Percentiles rank a stretch among this genome's conserved stretches.
phyloP scores from a whole-genome alignment of 176 grass and related monocot genomes.

The Oryza punctata region DNA sequence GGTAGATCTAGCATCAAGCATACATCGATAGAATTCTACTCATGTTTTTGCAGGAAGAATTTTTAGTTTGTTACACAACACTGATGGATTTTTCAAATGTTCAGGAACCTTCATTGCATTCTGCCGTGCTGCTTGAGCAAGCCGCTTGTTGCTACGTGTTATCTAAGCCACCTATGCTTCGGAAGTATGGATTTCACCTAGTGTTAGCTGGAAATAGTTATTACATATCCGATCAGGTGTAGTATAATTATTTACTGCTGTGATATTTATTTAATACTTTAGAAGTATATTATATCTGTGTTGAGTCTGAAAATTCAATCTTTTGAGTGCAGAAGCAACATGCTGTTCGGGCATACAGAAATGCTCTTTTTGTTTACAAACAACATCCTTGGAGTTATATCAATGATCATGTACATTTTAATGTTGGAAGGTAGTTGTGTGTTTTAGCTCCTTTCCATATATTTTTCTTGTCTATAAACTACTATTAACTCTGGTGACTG shows the following conservation, averaged over 20 bases:
- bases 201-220: conserved; percentile 93
- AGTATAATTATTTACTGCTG: conserved; percentile 19
- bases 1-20: conserved; percentile 50
- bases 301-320: conserved; percentile 29
- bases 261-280: conserved; percentile 24
- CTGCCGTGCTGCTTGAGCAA: conserved; percentile 96
- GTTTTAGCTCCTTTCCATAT: conserved; percentile 37
- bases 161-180: conserved; percentile 82
- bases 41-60: background rate
- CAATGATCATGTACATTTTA: conserved; percentile 98
- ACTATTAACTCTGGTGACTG: conserved; percentile 32
- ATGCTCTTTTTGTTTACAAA: conserved; percentile 90
- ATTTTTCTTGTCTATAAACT: conserved; percentile 2
- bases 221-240: conserved; percentile 87
- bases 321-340: conserved; percentile 80
- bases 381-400: conserved; percentile 97
- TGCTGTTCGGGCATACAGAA: conserved; percentile 88
- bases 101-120: conserved; percentile 93
- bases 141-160: conserved; percentile 85
- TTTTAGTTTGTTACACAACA: conserved; percentile 32
- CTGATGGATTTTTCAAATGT: conserved; percentile 37
- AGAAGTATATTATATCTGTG: conserved; percentile 20
- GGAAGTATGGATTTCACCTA: conserved; percentile 99
- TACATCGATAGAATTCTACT: conserved; percentile 1
- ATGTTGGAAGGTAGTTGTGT: conserved; percentile 81